Conservation (phyloP, 257 asterid species). For the Nyctanthes arbortristis region DNA sequence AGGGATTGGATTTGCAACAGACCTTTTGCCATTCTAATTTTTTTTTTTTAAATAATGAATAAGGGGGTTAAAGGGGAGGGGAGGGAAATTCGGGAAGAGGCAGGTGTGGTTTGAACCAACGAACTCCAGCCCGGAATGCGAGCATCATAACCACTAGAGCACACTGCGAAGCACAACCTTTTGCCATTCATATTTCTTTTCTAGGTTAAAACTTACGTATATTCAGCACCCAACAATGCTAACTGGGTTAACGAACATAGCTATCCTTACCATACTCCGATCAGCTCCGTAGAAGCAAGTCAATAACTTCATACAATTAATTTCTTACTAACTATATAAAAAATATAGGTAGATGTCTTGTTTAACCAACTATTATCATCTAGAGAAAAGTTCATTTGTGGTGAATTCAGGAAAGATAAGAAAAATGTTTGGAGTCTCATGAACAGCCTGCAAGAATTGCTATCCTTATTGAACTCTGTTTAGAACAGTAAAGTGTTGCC, state of each 20-base stretch:
- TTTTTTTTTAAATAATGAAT: not conserved
- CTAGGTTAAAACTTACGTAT: too few relatives aligned
- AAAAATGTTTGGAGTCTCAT: too few relatives aligned
- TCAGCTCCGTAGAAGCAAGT: not conserved
- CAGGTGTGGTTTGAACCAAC: too few relatives aligned
- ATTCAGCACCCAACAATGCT: not conserved
- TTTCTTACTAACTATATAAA: not conserved
- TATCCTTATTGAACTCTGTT: not conserved
- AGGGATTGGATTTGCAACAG: not conserved
- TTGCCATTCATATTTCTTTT: too few relatives aligned
- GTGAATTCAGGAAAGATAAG: not conserved
- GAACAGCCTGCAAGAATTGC: slow-evolving; percentile 1
- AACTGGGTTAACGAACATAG: not conserved
- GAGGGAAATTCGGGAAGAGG: too few relatives aligned
- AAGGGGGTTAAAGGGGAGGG: too few relatives aligned
- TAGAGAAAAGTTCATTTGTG: not conserved
- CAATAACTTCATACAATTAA: not conserved
- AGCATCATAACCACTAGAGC: too few relatives aligned
- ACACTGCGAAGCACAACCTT: too few relatives aligned
- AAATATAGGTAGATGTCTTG: not conserved
- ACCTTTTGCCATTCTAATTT: not conserved
- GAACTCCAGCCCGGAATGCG: too few relatives aligned
- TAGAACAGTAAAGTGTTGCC: not conserved
- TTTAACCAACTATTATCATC: not conserved
- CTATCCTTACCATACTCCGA: not conserved